Evolutionary conservation across 2,329 filamentous ascomycete species (phyloP).

Genomic region (Clarireedia paspali): DNA sequence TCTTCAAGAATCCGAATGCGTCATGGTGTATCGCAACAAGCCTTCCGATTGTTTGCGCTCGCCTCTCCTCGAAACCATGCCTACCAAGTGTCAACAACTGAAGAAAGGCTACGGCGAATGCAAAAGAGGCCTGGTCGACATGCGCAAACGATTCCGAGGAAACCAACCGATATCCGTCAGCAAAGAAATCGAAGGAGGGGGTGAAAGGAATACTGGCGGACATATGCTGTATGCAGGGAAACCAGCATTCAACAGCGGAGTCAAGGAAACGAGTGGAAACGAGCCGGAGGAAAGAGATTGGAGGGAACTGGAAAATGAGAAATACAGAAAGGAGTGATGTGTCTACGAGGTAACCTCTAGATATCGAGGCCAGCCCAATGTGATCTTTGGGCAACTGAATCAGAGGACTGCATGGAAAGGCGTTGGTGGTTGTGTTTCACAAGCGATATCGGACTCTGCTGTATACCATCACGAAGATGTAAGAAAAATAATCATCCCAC

Average conservation of each 20-base stretch:
- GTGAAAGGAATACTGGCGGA: constrained; percentile 33
- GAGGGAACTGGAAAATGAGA: constrained; percentile 58
- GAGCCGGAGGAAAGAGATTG: constrained; percentile 54
- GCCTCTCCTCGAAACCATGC: constrained; percentile 74
- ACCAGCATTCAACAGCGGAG: constrained; percentile 57
- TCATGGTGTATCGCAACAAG: constrained; percentile 82
- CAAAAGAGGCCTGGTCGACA: constrained; percentile 93
- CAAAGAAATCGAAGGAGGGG: constrained; percentile 51
- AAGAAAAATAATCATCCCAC: no score
- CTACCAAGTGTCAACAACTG: constrained; percentile 83
- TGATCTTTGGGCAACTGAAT: no score
- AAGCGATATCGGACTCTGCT: no score
- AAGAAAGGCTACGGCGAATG: constrained; percentile 91
- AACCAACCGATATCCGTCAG: constrained; percentile 72
- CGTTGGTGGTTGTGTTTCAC: no score
- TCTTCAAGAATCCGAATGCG: constrained; percentile 92
- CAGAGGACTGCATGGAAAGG: no score
- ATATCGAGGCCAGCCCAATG: background rate
- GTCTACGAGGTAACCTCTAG: background rate
- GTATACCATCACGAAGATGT: no score
- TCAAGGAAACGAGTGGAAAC: constrained; percentile 59
- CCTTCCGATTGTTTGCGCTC: constrained; percentile 82
- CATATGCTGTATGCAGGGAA: constrained; percentile 76
- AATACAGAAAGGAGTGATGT: constrained; percentile 36
- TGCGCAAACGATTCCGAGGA: constrained; percentile 95